These are phyloP conservation scores for Hondaea fermentalgiana DNA, from an alignment of 108 stramenopile species.

Conservation along the genomic window DNA sequence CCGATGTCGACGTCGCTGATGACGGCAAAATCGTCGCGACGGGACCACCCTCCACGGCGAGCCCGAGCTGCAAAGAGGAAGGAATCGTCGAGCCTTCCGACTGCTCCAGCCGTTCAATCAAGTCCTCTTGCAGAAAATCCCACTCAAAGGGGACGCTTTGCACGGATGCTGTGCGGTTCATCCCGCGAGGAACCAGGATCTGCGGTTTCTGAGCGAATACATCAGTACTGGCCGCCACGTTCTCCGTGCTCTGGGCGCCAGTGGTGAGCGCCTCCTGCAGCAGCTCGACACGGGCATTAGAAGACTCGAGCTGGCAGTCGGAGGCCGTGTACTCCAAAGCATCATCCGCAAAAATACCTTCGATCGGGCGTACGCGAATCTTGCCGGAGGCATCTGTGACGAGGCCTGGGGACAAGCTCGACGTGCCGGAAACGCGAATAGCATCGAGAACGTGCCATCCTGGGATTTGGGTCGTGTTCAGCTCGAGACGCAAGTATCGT, in stretches of 20 bases:
- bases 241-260: too few relatives aligned
- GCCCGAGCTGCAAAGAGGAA: background rate
- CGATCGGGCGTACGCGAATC: background rate
- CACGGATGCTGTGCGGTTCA: background rate
- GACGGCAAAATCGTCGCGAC: background rate
- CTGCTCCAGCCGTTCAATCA: background rate
- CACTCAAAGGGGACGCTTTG: background rate
- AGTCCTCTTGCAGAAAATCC: background rate
- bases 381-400: background rate
- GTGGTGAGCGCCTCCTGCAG: background rate
- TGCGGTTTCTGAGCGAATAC: background rate
- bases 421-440: background rate
- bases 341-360: background rate
- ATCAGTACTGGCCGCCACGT: background rate
- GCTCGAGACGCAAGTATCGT: background rate
- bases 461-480: background rate
- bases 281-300: background rate
- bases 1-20: background rate
- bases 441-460: background rate
- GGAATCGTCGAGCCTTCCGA: background rate
- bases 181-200: background rate
- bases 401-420: background rate
- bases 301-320: background rate
- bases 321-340: background rate
- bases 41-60: background rate